Conservation (phyloP, 2,329 filamentous ascomycete genomes). For the Xylariales sp. region DNA sequence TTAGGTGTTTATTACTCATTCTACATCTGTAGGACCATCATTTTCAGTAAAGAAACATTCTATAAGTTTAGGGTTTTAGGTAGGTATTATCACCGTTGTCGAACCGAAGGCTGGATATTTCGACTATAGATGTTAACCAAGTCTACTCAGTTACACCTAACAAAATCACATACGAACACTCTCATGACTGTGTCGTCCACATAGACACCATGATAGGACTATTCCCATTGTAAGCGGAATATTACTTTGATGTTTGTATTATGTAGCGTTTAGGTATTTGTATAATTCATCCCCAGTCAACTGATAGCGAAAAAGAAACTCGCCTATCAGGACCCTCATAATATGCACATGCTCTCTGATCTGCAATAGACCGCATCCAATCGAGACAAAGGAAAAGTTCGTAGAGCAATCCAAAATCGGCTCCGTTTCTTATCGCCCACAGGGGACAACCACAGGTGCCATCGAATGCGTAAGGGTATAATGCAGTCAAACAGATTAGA, state of each 20-base stretch:
- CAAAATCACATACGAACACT: neutral
- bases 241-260: conserved; percentile 34
- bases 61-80: neutral
- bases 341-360: conserved; percentile 21
- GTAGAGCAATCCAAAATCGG: conserved; percentile 38
- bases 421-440: conserved; percentile 29
- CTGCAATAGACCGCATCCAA: conserved; percentile 32
- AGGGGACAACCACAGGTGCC: conserved; percentile 26
- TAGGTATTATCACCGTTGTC: too few relatives aligned
- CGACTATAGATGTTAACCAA: neutral
- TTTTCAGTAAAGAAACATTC: neutral
- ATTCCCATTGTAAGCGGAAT: conserved; percentile 2
- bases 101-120: too few relatives aligned
- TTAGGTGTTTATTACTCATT: neutral
- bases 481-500: conserved; percentile 39
- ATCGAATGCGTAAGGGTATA: conserved; percentile 49
- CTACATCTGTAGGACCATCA: neutral
- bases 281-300: conserved; percentile 7
- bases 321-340: conserved; percentile 30
- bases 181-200: neutral
- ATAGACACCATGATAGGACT: neutral
- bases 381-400: conserved; percentile 26
- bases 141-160: neutral
- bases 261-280: conserved; percentile 5
- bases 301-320: conserved; percentile 11